Evolutionary conservation across 192 early-diverging fungal species (phyloP).

Genomic region (Radiomyces spectabilis): DNA sequence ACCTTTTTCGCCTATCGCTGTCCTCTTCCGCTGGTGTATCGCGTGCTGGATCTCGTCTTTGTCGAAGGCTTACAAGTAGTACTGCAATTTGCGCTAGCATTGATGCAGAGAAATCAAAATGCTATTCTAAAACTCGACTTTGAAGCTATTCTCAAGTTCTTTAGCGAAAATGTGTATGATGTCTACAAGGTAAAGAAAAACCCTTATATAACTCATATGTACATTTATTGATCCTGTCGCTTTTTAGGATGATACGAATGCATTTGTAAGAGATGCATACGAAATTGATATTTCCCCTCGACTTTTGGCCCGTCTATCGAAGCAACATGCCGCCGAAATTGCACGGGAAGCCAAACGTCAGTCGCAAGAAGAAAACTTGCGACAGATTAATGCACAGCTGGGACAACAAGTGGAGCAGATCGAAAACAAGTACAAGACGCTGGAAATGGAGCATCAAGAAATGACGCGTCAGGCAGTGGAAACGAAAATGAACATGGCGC

Average conservation of each 20-base stretch:
- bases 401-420: conserved; percentile 34
- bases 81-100: conserved; percentile 75
- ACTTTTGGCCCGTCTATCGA: neutral
- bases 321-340: neutral
- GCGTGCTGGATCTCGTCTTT: conserved; percentile 88
- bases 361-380: neutral
- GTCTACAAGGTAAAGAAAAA: conserved; percentile 56
- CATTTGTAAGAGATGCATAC: neutral
- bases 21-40: conserved; percentile 83
- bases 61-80: conserved; percentile 86
- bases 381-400: neutral
- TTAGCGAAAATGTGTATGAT: conserved; percentile 85
- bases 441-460: conserved; percentile 70
- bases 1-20: conserved; percentile 98
- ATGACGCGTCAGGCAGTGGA: conserved; percentile 61
- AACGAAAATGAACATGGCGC: conserved; percentile 46
- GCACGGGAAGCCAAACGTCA: neutral
- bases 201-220: too few species aligned
- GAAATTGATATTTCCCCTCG: neutral
- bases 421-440: conserved; percentile 49
- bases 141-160: conserved; percentile 75
- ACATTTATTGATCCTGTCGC: neutral
- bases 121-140: conserved; percentile 72
- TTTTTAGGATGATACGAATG: neutral
- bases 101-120: conserved; percentile 75